phyloP scores from a whole-genome alignment of 2,329 filamentous ascomycete genomes.

The Aspergillus flavus region DNA sequence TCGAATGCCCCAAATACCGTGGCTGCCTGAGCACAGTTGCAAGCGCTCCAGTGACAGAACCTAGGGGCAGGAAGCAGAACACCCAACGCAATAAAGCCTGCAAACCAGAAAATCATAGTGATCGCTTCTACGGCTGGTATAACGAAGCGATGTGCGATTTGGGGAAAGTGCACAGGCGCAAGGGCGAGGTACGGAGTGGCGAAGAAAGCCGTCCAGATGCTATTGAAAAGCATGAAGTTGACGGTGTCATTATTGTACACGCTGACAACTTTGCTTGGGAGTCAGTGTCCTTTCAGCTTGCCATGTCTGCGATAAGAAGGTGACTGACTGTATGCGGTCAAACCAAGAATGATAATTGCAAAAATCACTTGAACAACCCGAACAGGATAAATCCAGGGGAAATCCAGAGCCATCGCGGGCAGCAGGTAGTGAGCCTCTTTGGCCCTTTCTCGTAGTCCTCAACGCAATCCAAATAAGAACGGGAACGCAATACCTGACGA shows the following conservation, averaged over 20 bases:
- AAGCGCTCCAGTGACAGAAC: slow-evolving; percentile 58
- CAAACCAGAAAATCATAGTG: slow-evolving; percentile 88
- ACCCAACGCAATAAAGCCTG: slow-evolving; percentile 77
- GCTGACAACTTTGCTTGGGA: slow-evolving; percentile 54
- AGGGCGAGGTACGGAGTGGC: slow-evolving; percentile 69
- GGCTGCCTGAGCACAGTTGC: slow-evolving; percentile 60
- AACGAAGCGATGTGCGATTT: slow-evolving; percentile 64
- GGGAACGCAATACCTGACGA: background rate
- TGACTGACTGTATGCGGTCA: slow-evolving; percentile 70
- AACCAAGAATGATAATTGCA: slow-evolving; percentile 72
- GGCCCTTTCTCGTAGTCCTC: background rate
- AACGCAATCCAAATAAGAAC: background rate
- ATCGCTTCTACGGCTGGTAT: slow-evolving; percentile 69
- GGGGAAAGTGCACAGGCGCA: slow-evolving; percentile 64
- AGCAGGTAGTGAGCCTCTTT: background rate
- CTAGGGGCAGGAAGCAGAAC: slow-evolving; percentile 61
- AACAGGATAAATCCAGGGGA: slow-evolving; percentile 50
- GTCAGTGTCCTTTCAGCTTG: slow-evolving; percentile 3
- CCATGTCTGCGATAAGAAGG: background rate
- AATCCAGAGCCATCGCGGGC: slow-evolving; percentile 14
- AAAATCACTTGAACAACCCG: slow-evolving; percentile 70
- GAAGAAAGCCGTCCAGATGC: slow-evolving; percentile 74
- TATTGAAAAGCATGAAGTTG: slow-evolving; percentile 79
- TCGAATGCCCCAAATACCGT: slow-evolving; percentile 53
- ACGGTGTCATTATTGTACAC: slow-evolving; percentile 59